Conservation (phyloP, 2,329 filamentous ascomycete species). For the Iodosphaeria phyllophila region DNA sequence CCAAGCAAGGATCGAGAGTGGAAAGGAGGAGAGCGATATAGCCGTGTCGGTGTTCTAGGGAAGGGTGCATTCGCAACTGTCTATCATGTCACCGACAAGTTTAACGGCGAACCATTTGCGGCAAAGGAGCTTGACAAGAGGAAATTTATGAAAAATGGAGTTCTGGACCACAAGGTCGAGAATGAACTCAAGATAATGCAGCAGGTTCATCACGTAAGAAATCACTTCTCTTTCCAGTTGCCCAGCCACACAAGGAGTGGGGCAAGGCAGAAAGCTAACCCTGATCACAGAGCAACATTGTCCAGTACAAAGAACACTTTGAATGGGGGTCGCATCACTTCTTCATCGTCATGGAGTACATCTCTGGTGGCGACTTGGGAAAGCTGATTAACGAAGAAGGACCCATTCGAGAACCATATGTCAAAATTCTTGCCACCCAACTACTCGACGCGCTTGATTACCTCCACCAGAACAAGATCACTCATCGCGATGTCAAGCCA, state of each 20-base stretch:
- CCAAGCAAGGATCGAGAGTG: slow-evolving; percentile 34
- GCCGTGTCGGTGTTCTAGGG: slow-evolving; percentile 63
- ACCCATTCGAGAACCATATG: slow-evolving; percentile 45
- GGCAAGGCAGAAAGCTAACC: slow-evolving; percentile 6
- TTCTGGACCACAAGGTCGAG: slow-evolving; percentile 78
- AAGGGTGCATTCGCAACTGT: slow-evolving; percentile 93
- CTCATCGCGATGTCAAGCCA: slow-evolving; percentile 95
- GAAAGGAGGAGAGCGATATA: slow-evolving; percentile 73
- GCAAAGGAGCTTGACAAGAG: slow-evolving; percentile 92
- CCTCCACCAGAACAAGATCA: slow-evolving; percentile 74
- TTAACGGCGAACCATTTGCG: slow-evolving; percentile 66
- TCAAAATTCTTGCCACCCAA: slow-evolving; percentile 55
- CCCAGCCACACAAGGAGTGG: no score
- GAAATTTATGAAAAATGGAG: slow-evolving; percentile 80
- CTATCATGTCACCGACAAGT: slow-evolving; percentile 74
- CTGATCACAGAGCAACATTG: slow-evolving; percentile 54
- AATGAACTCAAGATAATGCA: slow-evolving; percentile 97
- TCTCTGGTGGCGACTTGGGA: slow-evolving; percentile 68
- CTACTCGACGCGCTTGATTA: slow-evolving; percentile 71
- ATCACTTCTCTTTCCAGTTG: neutral
- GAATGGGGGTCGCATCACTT: slow-evolving; percentile 68
- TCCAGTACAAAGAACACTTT: slow-evolving; percentile 76
- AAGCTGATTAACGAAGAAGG: slow-evolving; percentile 45
- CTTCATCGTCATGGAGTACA: slow-evolving; percentile 94
- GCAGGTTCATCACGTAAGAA: slow-evolving; percentile 57